A percentile compares a stretch with the other conserved stretches of the same genome.
Conservation (phyloP, 768 basidiomycete species). For the Obba rivulosa region DNA sequence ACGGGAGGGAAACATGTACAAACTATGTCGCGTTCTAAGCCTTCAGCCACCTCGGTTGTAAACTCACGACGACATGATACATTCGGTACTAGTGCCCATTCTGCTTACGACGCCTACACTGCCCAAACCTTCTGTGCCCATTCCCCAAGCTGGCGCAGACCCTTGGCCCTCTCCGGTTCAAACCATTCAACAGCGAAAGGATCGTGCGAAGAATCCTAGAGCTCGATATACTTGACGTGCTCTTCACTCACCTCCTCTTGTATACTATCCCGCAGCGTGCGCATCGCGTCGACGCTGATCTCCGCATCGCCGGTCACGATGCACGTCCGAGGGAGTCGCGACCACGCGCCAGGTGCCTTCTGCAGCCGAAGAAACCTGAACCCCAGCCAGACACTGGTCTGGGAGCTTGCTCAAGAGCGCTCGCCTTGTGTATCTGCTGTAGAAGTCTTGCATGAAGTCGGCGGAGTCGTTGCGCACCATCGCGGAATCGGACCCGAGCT, state of each 20-base stretch:
- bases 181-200: too few species aligned
- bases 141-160: too few species aligned
- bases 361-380: conserved; percentile 1
- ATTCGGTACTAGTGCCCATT: too few species aligned
- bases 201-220: too few species aligned
- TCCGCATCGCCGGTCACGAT: conserved; percentile 26
- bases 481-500: conserved; percentile 6
- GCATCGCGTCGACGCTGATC: conserved; percentile 22
- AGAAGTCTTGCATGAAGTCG: conserved; percentile 5
- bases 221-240: not conserved
- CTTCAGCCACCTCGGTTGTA: too few species aligned
- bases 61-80: too few species aligned
- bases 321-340: conserved; percentile 20
- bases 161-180: too few species aligned
- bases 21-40: too few species aligned
- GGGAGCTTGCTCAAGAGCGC: conserved; percentile 4
- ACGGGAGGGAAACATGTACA: too few species aligned
- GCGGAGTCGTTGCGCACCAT: not conserved
- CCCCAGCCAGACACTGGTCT: conserved; percentile 6
- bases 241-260: conserved; percentile 18
- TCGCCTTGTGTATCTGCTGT: not conserved
- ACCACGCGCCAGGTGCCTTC: conserved; percentile 8
- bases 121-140: too few species aligned
- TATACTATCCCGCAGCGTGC: conserved; percentile 20
- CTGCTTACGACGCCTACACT: too few species aligned